Percentiles rank a stretch among this genome's conserved stretches.
phyloP scores from a whole-genome alignment of 1,284 basidiomycete species.

The Peniophora sp. region DNA sequence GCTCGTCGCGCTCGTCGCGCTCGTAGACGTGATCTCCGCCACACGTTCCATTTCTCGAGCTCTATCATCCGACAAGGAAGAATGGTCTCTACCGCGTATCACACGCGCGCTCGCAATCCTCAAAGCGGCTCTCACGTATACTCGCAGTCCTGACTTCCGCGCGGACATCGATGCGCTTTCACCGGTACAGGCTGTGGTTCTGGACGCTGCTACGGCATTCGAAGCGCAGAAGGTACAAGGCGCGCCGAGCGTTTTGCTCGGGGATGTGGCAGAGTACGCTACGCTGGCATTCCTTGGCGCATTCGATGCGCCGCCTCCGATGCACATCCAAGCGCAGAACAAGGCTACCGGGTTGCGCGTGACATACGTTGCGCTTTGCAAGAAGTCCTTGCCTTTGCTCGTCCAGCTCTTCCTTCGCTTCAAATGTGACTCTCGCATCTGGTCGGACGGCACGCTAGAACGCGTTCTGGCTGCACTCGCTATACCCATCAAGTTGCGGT shows the following conservation, averaged over 20 bases:
- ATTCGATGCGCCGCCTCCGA: constrained; percentile 37
- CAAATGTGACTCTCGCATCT: constrained; percentile 56
- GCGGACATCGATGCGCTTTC: constrained; percentile 81
- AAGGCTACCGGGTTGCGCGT: constrained; percentile 43
- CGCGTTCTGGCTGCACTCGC: constrained; percentile 77
- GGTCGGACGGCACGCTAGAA: constrained; percentile 79
- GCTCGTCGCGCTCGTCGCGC: constrained; percentile 73
- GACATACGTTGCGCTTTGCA: constrained; percentile 83
- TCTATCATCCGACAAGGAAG: constrained; percentile 32
- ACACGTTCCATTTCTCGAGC: constrained; percentile 42
- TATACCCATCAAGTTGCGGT: constrained; percentile 89
- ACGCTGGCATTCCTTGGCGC: constrained; percentile 80
- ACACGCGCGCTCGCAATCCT: constrained; percentile 69
- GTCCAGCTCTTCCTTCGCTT: constrained; percentile 66
- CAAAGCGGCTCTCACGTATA: constrained; percentile 74
- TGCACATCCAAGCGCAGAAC: constrained; percentile 15
- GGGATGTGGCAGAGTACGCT: constrained; percentile 79
- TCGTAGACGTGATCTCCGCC: constrained; percentile 63
- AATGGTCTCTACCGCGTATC: constrained; percentile 60
- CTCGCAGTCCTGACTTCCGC: constrained; percentile 77
- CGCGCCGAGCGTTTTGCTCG: constrained; percentile 66
- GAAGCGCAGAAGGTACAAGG: constrained; percentile 50
- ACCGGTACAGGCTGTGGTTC: constrained; percentile 73
- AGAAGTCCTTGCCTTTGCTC: constrained; percentile 80
- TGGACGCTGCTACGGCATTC: constrained; percentile 63